Percentiles rank a stretch among this genome's conserved stretches.
phyloP scores from a whole-genome alignment of 176 grass and related monocot species.

The Raddia guianensis region DNA sequence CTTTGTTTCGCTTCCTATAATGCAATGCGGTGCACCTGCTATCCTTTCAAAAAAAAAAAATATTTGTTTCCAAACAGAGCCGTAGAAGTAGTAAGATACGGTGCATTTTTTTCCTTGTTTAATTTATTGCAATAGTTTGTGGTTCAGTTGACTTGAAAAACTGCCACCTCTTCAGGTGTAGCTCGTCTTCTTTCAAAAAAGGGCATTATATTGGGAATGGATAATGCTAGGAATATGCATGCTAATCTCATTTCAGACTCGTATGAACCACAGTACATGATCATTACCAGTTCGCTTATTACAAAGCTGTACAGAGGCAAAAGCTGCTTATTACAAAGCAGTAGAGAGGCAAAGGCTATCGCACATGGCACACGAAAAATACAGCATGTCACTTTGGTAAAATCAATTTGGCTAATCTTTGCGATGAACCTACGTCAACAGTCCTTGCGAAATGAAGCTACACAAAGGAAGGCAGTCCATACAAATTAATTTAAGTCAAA shows the following conservation, averaged over 20 bases:
- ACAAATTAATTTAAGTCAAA: neutral
- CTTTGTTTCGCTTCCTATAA: too few relatives aligned
- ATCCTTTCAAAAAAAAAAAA: too few relatives aligned
- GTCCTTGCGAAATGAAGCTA: neutral
- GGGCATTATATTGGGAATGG: neutral
- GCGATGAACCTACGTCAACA: too few relatives aligned
- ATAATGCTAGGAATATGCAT: too few relatives aligned
- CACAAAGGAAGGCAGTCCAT: neutral
- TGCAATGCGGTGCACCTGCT: too few relatives aligned
- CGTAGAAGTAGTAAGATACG: neutral
- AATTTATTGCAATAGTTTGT: neutral
- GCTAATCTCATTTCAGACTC: neutral
- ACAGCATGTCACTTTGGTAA: neutral
- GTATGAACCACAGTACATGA: neutral
- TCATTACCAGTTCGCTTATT: neutral
- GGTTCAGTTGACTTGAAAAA: neutral
- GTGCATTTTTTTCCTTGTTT: neutral
- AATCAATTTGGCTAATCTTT: too few relatives aligned
- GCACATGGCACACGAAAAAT: neutral
- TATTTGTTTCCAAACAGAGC: too few relatives aligned
- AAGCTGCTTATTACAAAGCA: neutral
- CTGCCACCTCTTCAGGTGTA: neutral
- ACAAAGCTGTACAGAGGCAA: too few relatives aligned
- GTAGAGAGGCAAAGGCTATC: constrained; percentile 2
- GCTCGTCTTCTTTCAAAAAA: neutral